Conservation (phyloP, 495 filamentous ascomycete species). For the Trichocladium antarcticum region DNA sequence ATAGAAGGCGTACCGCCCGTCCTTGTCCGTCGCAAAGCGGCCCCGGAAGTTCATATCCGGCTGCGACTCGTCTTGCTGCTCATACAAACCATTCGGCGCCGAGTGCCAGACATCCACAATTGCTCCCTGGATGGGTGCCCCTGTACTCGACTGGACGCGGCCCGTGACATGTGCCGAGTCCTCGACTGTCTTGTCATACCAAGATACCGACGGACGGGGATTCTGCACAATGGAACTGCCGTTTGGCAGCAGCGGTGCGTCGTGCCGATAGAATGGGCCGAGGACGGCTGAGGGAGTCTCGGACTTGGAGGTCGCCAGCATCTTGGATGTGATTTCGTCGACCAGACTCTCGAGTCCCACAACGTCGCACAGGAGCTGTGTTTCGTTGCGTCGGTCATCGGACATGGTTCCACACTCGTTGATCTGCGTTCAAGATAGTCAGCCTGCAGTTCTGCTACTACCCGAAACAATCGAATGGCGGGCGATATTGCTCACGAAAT, state of each 20-base stretch:
- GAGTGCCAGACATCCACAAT: conserved; percentile 69
- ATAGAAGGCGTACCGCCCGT: conserved; percentile 57
- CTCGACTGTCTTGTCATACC: conserved; percentile 37
- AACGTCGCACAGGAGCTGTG: conserved; percentile 59
- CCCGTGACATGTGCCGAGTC: conserved; percentile 55
- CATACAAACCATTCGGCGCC: conserved; percentile 66
- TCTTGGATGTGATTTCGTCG: conserved; percentile 66
- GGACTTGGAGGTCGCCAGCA: conserved; percentile 35
- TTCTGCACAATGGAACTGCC: conserved; percentile 48
- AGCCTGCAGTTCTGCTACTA: background rate
- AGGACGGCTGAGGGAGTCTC: conserved; percentile 63
- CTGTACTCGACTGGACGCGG: conserved; percentile 38
- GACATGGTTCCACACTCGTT: conserved; percentile 67
- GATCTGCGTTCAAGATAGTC: conserved; percentile 34
- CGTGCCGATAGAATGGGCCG: conserved; percentile 65
- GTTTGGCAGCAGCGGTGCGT: conserved; percentile 53
- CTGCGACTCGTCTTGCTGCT: conserved; percentile 64
- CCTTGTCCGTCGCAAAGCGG: conserved; percentile 53
- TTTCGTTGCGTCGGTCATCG: conserved; percentile 59
- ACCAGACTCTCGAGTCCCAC: conserved; percentile 58
- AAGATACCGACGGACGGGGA: conserved; percentile 19
- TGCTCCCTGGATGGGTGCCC: conserved; percentile 50
- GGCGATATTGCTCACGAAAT: conserved; percentile 25
- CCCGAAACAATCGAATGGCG: too few relatives aligned
- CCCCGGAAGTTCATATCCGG: conserved; percentile 65